These are phyloP conservation scores for Talaromyces liani DNA, from an alignment of 495 filamentous ascomycete species.

Conservation along the genomic window DNA sequence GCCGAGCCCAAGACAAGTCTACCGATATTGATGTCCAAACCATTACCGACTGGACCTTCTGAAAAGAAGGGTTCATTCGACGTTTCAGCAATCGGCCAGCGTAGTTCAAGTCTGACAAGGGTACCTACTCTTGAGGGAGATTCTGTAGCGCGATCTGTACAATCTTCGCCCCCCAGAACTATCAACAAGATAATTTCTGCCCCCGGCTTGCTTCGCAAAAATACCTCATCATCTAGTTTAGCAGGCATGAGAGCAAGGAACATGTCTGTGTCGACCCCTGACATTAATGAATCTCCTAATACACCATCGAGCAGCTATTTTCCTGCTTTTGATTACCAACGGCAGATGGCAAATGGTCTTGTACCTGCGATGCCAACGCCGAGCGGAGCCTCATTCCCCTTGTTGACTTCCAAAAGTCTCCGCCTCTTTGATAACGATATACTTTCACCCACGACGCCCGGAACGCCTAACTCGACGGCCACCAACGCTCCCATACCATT, in stretches of 20 bases:
- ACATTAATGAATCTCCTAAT: conserved; percentile 60
- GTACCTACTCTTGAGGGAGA: conserved; percentile 35
- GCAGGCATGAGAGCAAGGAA: conserved; percentile 64
- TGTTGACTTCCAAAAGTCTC: conserved; percentile 56
- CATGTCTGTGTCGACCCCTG: conserved; percentile 66
- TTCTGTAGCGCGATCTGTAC: conserved; percentile 24
- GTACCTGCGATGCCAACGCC: conserved; percentile 67
- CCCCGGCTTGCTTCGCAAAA: conserved; percentile 59
- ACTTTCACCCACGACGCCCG: conserved; percentile 62
- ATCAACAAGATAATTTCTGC: conserved; percentile 45
- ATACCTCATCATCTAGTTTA: conserved; percentile 70
- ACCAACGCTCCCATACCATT: conserved; percentile 61
- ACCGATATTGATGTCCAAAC: conserved; percentile 10
- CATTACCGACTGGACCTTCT: background rate
- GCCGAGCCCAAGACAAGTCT: conserved; percentile 20
- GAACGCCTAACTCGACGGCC: conserved; percentile 55
- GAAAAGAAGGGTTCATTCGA: conserved; percentile 19
- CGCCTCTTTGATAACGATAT: conserved; percentile 83
- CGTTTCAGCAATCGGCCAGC: conserved; percentile 22
- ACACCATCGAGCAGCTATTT: conserved; percentile 69
- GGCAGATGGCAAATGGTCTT: conserved; percentile 35
- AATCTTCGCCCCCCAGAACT: conserved; percentile 39
- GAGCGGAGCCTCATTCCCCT: conserved; percentile 47
- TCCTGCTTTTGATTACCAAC: conserved; percentile 42
- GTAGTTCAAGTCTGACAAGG: conserved; percentile 27